Percentiles rank a stretch among this genome's conserved stretches.
Evolutionary conservation across 2,329 filamentous ascomycete species (phyloP).

Genomic region (Emydomyces testavorans): DNA sequence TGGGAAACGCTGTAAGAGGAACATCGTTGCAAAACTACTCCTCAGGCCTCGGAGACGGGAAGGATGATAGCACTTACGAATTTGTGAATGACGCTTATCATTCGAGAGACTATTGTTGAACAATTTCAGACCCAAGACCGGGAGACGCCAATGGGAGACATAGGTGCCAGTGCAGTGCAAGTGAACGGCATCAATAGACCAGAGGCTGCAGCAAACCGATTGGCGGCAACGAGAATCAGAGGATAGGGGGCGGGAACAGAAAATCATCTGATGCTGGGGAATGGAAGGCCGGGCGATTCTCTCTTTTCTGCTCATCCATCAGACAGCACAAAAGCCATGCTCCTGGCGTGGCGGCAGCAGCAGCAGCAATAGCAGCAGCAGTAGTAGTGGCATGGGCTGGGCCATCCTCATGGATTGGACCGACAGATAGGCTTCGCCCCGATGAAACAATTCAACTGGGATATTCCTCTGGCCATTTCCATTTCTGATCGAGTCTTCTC

Average conservation of each 20-base stretch:
- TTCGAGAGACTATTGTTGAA: neutral
- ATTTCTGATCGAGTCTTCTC: too few relatives aligned
- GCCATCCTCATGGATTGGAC: neutral
- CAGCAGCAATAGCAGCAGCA: neutral
- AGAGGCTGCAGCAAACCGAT: slow-evolving; percentile 4
- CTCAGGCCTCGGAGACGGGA: neutral
- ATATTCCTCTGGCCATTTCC: too few relatives aligned
- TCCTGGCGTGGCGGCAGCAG: too few relatives aligned
- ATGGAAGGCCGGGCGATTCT: neutral
- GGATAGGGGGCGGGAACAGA: neutral
- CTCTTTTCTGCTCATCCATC: neutral
- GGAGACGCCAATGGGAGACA: neutral
- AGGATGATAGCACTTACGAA: neutral
- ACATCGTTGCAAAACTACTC: neutral
- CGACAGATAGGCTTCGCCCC: neutral
- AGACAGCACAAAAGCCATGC: too few relatives aligned
- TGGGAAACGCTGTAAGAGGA: too few relatives aligned
- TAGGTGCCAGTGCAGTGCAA: too few relatives aligned
- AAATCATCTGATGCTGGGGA: neutral
- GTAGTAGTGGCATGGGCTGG: slow-evolving; percentile 1
- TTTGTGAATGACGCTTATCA: neutral
- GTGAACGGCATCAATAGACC: neutral
- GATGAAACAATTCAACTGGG: neutral
- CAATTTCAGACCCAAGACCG: neutral
- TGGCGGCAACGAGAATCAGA: neutral